Conservation (phyloP, 768 basidiomycete species). For the Leucocoprinus birnbaumii region DNA sequence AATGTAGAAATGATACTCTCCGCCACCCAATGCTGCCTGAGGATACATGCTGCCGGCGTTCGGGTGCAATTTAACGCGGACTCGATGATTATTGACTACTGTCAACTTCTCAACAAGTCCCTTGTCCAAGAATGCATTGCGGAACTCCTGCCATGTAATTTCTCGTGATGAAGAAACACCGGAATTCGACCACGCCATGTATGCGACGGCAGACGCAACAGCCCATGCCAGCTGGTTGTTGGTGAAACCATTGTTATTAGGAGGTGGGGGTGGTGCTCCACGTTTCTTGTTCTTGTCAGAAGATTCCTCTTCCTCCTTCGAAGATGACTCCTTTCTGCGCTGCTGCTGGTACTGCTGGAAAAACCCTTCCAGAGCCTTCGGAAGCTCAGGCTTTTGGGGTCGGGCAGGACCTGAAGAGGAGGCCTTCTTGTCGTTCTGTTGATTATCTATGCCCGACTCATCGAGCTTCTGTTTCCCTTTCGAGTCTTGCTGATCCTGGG, state of each 20-base stretch:
- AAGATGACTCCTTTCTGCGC: conserved; percentile 32
- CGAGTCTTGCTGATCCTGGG: conserved; percentile 20
- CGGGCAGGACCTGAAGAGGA: conserved; percentile 21
- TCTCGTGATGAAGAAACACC: conserved; percentile 64
- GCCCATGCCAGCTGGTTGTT: conserved; percentile 55
- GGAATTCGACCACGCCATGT: conserved; percentile 63
- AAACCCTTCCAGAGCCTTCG: conserved; percentile 75
- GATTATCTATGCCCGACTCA: conserved; percentile 11
- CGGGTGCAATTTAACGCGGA: conserved; percentile 90
- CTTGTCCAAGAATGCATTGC: conserved; percentile 94
- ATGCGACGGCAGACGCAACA: conserved; percentile 52
- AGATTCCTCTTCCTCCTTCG: conserved; percentile 28
- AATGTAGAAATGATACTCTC: conserved; percentile 92
- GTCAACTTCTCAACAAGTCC: conserved; percentile 92
- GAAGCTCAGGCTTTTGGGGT: conserved; percentile 42
- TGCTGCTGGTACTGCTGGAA: conserved; percentile 65
- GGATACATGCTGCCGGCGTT: conserved; percentile 85
- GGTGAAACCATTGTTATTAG: conserved; percentile 48
- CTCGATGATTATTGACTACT: conserved; percentile 87
- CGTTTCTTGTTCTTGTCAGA: conserved; percentile 31
- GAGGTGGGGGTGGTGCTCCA: conserved; percentile 48
- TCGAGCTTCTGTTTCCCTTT: conserved; percentile 17
- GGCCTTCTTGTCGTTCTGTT: conserved; percentile 21
- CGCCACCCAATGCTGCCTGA: conserved; percentile 41
- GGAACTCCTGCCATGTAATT: conserved; percentile 99